These are phyloP conservation scores for Rhexocercosporidium sp. DNA, from an alignment of 2,329 filamentous ascomycete genomes.

Conservation along the genomic window DNA sequence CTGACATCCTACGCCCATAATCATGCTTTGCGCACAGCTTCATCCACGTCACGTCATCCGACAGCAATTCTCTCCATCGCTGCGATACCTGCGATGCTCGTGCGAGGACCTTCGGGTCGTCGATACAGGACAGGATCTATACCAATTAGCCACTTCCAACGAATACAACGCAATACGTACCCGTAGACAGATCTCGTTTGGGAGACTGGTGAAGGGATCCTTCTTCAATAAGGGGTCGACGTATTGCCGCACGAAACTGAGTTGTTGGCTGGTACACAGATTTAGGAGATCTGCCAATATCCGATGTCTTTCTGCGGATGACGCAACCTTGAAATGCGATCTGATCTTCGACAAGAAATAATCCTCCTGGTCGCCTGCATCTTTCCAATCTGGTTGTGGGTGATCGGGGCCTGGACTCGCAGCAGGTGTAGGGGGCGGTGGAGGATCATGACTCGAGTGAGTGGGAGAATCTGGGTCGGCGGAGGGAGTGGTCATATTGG, in stretches of 20 bases:
- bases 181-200: conserved; percentile 89
- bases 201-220: conserved; percentile 90
- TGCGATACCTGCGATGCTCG: conserved; percentile 95
- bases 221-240: conserved; percentile 94
- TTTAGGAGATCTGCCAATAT: conserved; percentile 89
- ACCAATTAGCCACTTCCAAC: conserved; percentile 18
- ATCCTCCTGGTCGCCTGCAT: conserved; percentile 80
- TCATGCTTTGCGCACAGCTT: conserved; percentile 95
- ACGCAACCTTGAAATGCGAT: conserved; percentile 79
- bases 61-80: conserved; percentile 90
- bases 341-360: conserved; percentile 80
- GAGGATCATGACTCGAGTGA: conserved; percentile 50
- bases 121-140: conserved; percentile 93
- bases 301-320: conserved; percentile 75
- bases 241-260: conserved; percentile 96
- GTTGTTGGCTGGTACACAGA: conserved; percentile 90
- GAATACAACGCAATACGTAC: conserved; percentile 56
- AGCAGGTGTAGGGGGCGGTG: conserved; percentile 68
- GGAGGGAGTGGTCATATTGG: conserved; percentile 69
- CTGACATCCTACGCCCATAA: conserved; percentile 67
- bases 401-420: conserved; percentile 68
- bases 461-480: conserved; percentile 60
- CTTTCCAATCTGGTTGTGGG: conserved; percentile 73
- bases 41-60: conserved; percentile 98
- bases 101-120: conserved; percentile 92